Evolutionary conservation across 768 basidiomycete species (phyloP).

Genomic region (Gymnopilus dilepis): DNA sequence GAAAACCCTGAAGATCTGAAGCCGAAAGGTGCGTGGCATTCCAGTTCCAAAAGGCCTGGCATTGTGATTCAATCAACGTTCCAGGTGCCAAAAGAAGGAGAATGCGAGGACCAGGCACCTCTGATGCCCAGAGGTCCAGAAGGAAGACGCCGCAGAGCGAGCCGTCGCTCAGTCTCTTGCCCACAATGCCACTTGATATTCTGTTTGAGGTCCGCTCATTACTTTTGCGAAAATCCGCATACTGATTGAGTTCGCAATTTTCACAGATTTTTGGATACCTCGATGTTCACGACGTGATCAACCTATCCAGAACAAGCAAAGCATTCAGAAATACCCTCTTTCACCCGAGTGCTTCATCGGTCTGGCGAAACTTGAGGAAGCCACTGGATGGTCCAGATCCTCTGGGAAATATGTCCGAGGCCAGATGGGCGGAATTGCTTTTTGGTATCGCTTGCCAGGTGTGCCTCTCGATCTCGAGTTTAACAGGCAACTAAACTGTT

Average conservation of each 20-base stretch:
- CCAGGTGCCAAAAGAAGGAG: not conserved
- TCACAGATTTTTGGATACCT: conserved; percentile 31
- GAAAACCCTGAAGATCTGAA: not conserved
- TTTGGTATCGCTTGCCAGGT: conserved; percentile 33
- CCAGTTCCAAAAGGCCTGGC: not conserved
- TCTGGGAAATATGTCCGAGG: conserved; percentile 31
- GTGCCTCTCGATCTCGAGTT: not conserved
- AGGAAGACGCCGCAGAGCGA: not conserved
- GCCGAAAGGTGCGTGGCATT: not conserved
- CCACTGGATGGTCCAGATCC: conserved; percentile 24
- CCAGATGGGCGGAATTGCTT: conserved; percentile 32
- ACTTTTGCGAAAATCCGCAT: not conserved
- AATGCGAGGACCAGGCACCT: not conserved
- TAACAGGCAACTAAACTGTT: not conserved
- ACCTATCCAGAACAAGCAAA: conserved; percentile 29
- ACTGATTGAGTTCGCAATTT: not conserved
- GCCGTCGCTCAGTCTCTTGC: conserved; percentile 20
- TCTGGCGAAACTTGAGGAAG: conserved; percentile 33
- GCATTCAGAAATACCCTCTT: conserved; percentile 27
- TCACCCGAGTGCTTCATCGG: conserved; percentile 14
- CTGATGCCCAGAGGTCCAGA: not conserved
- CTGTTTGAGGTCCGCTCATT: conserved; percentile 26
- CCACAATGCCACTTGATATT: conserved; percentile 35
- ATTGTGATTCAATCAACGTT: not conserved
- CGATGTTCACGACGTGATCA: conserved; percentile 30